Percentiles rank a stretch among this genome's conserved stretches.
These are phyloP conservation scores for Cyclanthera cordifolia DNA, from an alignment of 306 rosid species.

Conservation along the genomic window DNA sequence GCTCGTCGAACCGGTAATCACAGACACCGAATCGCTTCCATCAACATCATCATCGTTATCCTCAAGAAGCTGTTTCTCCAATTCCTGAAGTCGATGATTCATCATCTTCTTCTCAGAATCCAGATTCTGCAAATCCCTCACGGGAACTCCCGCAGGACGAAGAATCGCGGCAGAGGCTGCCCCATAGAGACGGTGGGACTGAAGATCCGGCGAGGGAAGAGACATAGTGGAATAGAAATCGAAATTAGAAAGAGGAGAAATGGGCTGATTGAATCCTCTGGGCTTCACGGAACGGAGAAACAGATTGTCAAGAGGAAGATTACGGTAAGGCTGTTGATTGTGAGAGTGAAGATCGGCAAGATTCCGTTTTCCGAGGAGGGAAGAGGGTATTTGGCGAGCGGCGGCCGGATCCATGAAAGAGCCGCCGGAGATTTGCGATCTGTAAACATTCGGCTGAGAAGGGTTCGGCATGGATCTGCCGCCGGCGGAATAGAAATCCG, in stretches of 20 bases:
- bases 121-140: conserved; percentile 19
- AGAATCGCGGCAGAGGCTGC: conserved; percentile 2
- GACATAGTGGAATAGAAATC: conserved; percentile 40
- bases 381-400: conserved; percentile 21
- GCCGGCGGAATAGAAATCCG: conserved; percentile 38
- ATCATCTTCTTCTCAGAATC: conserved; percentile 41
- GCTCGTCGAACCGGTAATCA: conserved; percentile 34
- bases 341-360: conserved; percentile 48
- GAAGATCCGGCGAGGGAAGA: conserved; percentile 2
- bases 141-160: conserved; percentile 23
- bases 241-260: conserved; percentile 43
- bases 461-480: conserved; percentile 43
- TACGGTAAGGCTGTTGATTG: conserved; percentile 23
- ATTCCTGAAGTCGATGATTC: conserved; percentile 47
- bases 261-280: conserved; percentile 31
- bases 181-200: conserved; percentile 1
- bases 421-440: conserved; percentile 34
- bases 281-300: conserved; percentile 54
- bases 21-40: conserved; percentile 46
- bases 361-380: conserved; percentile 46
- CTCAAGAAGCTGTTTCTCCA: conserved; percentile 74
- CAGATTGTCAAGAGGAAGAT: conserved; percentile 24
- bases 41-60: conserved; percentile 54
- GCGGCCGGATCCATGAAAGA: conserved; percentile 39
- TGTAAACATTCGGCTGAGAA: conserved; percentile 35